Conservation (phyloP, 306 rosid genomes). For the Medicago lupulina region DNA sequence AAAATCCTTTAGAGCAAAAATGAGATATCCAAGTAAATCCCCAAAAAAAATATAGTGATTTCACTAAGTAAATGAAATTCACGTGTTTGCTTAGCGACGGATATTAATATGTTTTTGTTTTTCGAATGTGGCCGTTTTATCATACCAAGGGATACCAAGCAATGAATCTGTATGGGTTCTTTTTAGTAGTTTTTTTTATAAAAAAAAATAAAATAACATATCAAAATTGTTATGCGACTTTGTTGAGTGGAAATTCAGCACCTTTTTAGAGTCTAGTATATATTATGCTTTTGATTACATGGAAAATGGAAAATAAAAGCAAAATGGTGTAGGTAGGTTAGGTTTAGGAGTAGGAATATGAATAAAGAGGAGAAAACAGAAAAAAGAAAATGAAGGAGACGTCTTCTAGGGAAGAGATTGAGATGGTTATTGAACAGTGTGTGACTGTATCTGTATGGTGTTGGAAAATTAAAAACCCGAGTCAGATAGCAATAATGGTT, state of each 20-base stretch:
- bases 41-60: too few relatives aligned
- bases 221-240: background rate
- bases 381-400: constrained; percentile 30
- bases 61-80: too few relatives aligned
- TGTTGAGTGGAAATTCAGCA: constrained; percentile 18
- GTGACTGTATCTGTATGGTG: constrained; percentile 43
- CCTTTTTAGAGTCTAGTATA: background rate
- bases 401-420: constrained; percentile 57
- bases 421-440: constrained; percentile 49
- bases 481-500: constrained; percentile 73
- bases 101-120: too few relatives aligned
- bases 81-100: too few relatives aligned
- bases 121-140: background rate
- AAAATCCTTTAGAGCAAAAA: too few relatives aligned
- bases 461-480: constrained; percentile 88
- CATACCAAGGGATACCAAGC: background rate
- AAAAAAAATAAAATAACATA: background rate
- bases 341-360: constrained; percentile 39
- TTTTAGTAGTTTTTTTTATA: background rate
- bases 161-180: background rate
- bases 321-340: constrained; percentile 13
- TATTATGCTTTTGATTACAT: background rate
- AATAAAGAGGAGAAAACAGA: constrained; percentile 15
- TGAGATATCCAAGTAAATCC: too few relatives aligned
- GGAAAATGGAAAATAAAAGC: constrained; percentile 3